A percentile compares a stretch with the other conserved stretches of the same genome.
These are phyloP conservation scores for Entophlyctis helioformis DNA, from an alignment of 192 early-diverging fungal species.

Conservation along the genomic window DNA sequence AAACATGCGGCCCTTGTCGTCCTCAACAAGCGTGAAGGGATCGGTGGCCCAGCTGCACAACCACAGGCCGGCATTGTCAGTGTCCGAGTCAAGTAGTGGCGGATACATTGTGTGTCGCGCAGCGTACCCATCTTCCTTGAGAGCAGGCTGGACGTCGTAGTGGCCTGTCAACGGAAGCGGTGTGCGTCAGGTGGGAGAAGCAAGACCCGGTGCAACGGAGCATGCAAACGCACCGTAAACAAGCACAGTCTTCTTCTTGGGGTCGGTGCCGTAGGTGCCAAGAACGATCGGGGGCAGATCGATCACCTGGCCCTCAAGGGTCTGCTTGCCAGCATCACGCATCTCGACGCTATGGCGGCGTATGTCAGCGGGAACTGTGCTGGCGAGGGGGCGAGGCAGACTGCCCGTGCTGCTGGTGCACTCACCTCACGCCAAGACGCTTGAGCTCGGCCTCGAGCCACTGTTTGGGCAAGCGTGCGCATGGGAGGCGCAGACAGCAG, in stretches of 20 bases:
- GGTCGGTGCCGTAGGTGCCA: slow-evolving; percentile 79
- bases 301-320: slow-evolving; percentile 62
- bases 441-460: slow-evolving; percentile 70
- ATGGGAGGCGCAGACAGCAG: too few species aligned
- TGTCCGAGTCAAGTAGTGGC: neutral
- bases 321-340: slow-evolving; percentile 71
- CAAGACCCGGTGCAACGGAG: neutral
- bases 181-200: neutral
- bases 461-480: too few species aligned
- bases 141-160: slow-evolving; percentile 95
- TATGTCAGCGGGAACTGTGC: neutral
- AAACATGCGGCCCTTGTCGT: slow-evolving; percentile 66
- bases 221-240: slow-evolving; percentile 56
- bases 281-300: slow-evolving; percentile 88
- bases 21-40: slow-evolving; percentile 81
- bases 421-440: slow-evolving; percentile 53
- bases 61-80: neutral
- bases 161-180: slow-evolving; percentile 42
- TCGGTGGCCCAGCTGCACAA: slow-evolving; percentile 78
- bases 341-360: slow-evolving; percentile 27
- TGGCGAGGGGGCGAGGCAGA: neutral
- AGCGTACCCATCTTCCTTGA: slow-evolving; percentile 20
- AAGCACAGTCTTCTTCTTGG: slow-evolving; percentile 87
- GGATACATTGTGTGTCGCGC: neutral
- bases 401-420: slow-evolving; percentile 10